A percentile compares a stretch with the other conserved stretches of the same genome.
Conservation (phyloP, 2,329 filamentous ascomycete genomes). For the Aspergillus amoenus region DNA sequence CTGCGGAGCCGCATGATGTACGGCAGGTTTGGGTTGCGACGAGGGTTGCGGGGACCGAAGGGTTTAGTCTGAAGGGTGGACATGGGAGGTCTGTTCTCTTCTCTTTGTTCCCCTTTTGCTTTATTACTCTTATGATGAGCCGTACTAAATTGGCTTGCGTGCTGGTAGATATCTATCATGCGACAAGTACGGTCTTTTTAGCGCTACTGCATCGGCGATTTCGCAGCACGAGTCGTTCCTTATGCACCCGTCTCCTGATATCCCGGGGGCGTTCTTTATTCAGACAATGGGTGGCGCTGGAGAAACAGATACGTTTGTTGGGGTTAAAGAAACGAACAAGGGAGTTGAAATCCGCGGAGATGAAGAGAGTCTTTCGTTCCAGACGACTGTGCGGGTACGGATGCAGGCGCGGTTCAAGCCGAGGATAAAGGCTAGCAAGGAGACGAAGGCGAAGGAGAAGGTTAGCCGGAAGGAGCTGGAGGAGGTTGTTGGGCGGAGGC, state of each 20-base stretch:
- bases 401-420: conserved; percentile 98
- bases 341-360: conserved; percentile 74
- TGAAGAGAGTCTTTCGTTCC: conserved; percentile 64
- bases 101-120: neutral
- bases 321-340: conserved; percentile 53
- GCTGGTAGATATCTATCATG: conserved; percentile 73
- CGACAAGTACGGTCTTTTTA: conserved; percentile 77
- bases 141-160: neutral
- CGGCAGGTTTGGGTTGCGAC: conserved; percentile 94
- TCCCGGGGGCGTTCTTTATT: conserved; percentile 70
- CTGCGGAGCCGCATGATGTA: conserved; percentile 92
- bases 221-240: conserved; percentile 80
- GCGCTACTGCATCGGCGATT: conserved; percentile 76
- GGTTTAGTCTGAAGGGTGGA: conserved; percentile 82
- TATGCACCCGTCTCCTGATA: conserved; percentile 61
- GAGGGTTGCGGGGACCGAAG: conserved; percentile 75
- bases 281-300: conserved; percentile 55
- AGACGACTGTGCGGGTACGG: conserved; percentile 73
- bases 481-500: conserved; percentile 69
- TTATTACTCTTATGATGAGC: neutral
- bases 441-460: conserved; percentile 79
- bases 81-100: conserved; percentile 67
- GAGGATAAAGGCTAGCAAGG: conserved; percentile 72
- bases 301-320: conserved; percentile 68
- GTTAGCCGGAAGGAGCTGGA: conserved; percentile 85